These are phyloP conservation scores for Ambrosia hybrid DNA, from an alignment of 140 eudicot species.

Conservation along the genomic window DNA sequence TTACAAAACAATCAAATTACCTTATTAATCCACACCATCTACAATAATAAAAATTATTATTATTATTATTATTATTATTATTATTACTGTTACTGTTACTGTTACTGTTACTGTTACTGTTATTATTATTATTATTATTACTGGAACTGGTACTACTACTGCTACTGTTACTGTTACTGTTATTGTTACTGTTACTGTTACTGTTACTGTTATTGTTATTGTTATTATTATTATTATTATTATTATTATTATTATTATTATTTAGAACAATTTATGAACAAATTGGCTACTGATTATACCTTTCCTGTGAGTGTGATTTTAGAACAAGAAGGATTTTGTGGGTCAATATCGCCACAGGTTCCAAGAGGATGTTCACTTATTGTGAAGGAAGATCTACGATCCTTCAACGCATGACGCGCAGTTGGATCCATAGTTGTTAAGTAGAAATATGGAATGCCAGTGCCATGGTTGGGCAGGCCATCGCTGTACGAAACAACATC, in stretches of 20 bases:
- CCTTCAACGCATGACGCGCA: constrained; percentile 69
- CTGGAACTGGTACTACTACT: too few relatives aligned
- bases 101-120: too few relatives aligned
- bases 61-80: too few relatives aligned
- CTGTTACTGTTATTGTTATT: too few relatives aligned
- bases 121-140: too few relatives aligned
- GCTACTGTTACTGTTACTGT: too few relatives aligned
- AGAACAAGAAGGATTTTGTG: constrained; percentile 83
- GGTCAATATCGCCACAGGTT: constrained; percentile 81
- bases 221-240: too few relatives aligned
- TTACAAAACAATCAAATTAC: neutral
- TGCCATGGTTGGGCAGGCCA: constrained; percentile 73
- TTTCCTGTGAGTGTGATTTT: constrained; percentile 88
- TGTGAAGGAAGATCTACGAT: constrained; percentile 77
- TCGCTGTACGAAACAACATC: constrained; percentile 93
- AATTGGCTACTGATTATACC: constrained; percentile 38
- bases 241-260: too few relatives aligned
- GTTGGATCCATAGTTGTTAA: constrained; percentile 86
- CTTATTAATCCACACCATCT: neutral
- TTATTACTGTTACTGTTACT: too few relatives aligned
- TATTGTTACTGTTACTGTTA: too few relatives aligned
- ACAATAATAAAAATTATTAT: too few relatives aligned
- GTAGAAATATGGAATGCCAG: constrained; percentile 86
- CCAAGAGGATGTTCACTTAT: constrained; percentile 74
- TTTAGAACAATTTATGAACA: neutral